Base-by-base conservation (phyloP, 2,329 filamentous ascomycete species). In the Apiospora phragmitis region DNA sequence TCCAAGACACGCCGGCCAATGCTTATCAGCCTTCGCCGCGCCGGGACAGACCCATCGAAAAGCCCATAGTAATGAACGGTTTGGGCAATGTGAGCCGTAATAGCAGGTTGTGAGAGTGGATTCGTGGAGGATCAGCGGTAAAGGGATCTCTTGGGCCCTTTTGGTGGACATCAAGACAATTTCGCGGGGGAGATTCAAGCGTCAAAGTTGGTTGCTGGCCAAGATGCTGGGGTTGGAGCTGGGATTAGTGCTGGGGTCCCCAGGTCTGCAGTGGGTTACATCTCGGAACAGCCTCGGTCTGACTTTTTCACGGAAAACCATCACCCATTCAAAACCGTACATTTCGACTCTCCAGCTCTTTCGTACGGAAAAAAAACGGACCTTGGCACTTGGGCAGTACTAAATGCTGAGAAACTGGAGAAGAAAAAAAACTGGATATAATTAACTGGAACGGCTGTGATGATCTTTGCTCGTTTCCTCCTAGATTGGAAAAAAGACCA, bases 261-360 rank as follows among this genome's bases (percentile, higher is more conserved):
- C 55, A 62, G 55, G 55, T 62, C 55, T 62, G 55, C 32, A 42
- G n/a, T 67, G 38, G 26, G 24, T 42, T 67, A n/a, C 65, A 67
- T 42, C 38, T 67, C 65, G 65, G 65, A 67, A 11, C 41, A 45
- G 65, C 65, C 65, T 67, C 65, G 65, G 65, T 45, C 65, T 29
- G 38, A 67, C 14, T 29, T 29, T 29, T 66, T 66, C 35, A 16
- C 62, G 35, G 26, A 66, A 29, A 66, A 26, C 35, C 62, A 43
- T 41, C 62, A 26, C 29, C 62, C 62, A 66, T 29, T n/a, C 26
- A 45, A 45, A 42, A 43, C 55, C 32, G 55, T n/a, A 18, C 32
- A 62, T 38, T 38, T 38, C 29, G 55, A 21, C 32, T 38, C 32
- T 62, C 18, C 29, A 32, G 14, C 32, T 38, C 32, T 62, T 9